These are phyloP conservation scores for Diaporthe sp. DNA, from an alignment of 2,329 filamentous ascomycete genomes.

Conservation along the genomic window DNA sequence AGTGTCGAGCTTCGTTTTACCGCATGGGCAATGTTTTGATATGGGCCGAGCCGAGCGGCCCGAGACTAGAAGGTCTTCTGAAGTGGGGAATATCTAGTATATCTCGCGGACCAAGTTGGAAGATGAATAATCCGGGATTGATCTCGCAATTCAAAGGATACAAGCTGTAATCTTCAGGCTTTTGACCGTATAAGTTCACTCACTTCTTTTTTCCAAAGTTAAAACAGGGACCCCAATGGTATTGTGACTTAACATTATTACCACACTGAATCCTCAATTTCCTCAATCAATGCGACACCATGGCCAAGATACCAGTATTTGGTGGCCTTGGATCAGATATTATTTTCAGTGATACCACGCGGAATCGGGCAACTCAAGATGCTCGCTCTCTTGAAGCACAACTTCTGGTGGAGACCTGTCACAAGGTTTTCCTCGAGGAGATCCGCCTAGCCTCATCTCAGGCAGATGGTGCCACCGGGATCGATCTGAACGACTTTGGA, in stretches of 20 bases:
- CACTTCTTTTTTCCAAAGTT: background rate
- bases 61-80: background rate
- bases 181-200: background rate
- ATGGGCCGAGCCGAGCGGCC: background rate
- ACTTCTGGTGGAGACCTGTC: background rate
- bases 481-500: background rate
- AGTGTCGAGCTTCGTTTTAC: background rate
- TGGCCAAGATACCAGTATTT: conserved; percentile 8
- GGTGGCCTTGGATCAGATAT: background rate
- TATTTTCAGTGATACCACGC: background rate
- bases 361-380: background rate
- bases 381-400: background rate
- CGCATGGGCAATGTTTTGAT: background rate
- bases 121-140: background rate
- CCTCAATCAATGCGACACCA: background rate
- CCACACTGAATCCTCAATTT: background rate
- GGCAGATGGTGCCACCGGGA: background rate
- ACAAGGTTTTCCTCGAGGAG: background rate
- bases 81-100: too few relatives aligned
- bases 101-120: background rate
- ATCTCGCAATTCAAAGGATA: background rate
- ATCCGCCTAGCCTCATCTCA: background rate
- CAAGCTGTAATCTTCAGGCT: background rate
- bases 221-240: background rate
- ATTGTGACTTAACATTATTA: background rate